Evolutionary conservation across 2,329 filamentous ascomycete species (phyloP).

Genomic region (Albifimbria verrucaria): DNA sequence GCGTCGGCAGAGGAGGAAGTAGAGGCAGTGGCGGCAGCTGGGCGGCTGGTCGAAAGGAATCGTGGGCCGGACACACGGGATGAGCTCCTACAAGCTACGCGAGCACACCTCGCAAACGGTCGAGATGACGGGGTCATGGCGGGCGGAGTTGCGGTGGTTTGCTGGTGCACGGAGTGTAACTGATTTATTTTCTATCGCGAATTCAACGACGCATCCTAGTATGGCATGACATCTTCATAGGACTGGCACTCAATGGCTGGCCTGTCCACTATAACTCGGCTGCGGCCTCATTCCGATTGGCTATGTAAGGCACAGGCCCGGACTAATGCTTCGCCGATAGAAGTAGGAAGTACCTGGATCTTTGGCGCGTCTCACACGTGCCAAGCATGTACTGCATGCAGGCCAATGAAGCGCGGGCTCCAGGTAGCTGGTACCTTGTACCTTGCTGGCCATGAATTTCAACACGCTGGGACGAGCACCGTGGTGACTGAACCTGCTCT

Average conservation of each 20-base stretch:
- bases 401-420: slow-evolving; percentile 17
- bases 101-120: background rate
- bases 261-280: background rate
- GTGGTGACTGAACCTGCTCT: background rate
- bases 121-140: background rate
- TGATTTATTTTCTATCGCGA: too few relatives aligned
- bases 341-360: too few relatives aligned
- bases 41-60: background rate
- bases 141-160: too few relatives aligned
- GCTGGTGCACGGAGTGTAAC: too few relatives aligned
- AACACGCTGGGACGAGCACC: background rate
- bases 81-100: background rate
- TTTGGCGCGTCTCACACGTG: slow-evolving; percentile 6
- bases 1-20: slow-evolving; percentile 2
- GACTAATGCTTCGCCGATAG: slow-evolving; percentile 24
- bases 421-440: background rate
- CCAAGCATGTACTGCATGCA: slow-evolving; percentile 22
- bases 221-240: too few relatives aligned
- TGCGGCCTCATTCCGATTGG: slow-evolving; percentile 2
- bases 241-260: too few relatives aligned
- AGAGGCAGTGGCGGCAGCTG: background rate
- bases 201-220: too few relatives aligned
- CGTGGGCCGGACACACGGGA: background rate
- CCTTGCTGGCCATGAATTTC: background rate
- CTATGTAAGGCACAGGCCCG: slow-evolving; percentile 9